Evolutionary conservation across 1,284 basidiomycete genomes (phyloP).

Genomic region (Apiotrichum domesticum): DNA sequence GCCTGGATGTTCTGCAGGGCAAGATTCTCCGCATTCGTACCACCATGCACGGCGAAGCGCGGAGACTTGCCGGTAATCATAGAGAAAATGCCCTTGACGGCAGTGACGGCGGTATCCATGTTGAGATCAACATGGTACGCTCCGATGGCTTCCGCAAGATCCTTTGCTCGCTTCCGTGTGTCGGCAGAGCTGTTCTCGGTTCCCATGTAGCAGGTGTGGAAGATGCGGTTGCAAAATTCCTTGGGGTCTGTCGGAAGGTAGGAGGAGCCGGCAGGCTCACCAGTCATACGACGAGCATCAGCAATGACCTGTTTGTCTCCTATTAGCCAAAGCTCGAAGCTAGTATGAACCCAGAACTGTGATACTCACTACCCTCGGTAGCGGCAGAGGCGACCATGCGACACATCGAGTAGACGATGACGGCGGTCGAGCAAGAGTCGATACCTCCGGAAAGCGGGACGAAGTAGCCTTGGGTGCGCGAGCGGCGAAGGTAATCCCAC

Average conservation of each 20-base stretch:
- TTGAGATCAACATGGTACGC: conserved; percentile 94
- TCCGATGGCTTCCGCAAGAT: conserved; percentile 80
- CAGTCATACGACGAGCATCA: conserved; percentile 82
- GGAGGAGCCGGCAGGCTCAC: conserved; percentile 68
- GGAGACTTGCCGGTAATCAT: conserved; percentile 78
- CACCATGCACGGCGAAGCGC: conserved; percentile 82
- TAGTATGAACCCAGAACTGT: not conserved
- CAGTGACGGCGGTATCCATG: conserved; percentile 86
- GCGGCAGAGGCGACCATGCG: conserved; percentile 75
- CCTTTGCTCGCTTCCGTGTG: conserved; percentile 78
- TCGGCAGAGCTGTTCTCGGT: conserved; percentile 90
- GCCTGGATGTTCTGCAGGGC: conserved; percentile 99
- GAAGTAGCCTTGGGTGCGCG: conserved; percentile 91
- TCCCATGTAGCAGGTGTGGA: conserved; percentile 99
- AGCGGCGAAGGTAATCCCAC: conserved; percentile 96
- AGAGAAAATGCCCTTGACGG: conserved; percentile 75
- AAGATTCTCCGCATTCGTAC: conserved; percentile 79
- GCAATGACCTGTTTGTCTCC: conserved; percentile 78
- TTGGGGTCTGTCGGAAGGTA: conserved; percentile 80
- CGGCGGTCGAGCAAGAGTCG: conserved; percentile 91
- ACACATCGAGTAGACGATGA: conserved; percentile 96
- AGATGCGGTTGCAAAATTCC: conserved; percentile 79
- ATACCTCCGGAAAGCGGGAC: conserved; percentile 96
- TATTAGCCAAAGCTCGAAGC: not conserved
- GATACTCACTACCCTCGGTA: conserved; percentile 57